Percentiles rank a stretch among this genome's conserved stretches.
These are phyloP conservation scores for Eutrema salsugineum DNA, from an alignment of 441 rosid genomes.

Conservation along the genomic window DNA sequence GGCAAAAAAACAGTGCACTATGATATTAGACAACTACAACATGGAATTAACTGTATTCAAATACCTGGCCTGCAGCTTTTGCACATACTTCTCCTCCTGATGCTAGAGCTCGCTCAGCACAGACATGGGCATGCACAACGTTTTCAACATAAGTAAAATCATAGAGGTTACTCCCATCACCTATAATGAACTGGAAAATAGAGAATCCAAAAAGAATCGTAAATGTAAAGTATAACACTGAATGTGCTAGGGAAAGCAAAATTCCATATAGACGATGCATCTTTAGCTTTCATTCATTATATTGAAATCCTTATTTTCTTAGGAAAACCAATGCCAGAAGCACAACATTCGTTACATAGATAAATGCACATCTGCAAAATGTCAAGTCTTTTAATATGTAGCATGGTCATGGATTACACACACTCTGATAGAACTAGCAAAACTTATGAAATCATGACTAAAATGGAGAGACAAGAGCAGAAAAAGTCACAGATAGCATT, in stretches of 20 bases:
- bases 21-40: not conserved
- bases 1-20: not conserved
- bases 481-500: not conserved
- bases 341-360: not conserved
- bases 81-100: constrained; percentile 63
- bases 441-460: not conserved
- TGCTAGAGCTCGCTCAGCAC: constrained; percentile 94
- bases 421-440: not conserved
- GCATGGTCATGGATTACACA: not conserved
- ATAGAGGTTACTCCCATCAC: constrained; percentile 75
- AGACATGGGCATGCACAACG: constrained; percentile 88
- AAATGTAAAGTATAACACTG: not conserved
- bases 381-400: not conserved
- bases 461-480: not conserved
- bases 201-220: constrained; percentile 11
- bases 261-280: not conserved
- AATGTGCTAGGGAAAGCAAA: not conserved
- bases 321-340: not conserved
- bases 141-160: constrained; percentile 94
- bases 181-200: constrained; percentile 73
- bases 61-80: constrained; percentile 93
- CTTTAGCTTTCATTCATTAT: not conserved
- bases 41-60: constrained; percentile 17
- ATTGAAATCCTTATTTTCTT: not conserved
- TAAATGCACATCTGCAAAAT: not conserved